Base-by-base conservation (phyloP, 345 rosid genomes). In the Eucalyptus pauciflora region DNA sequence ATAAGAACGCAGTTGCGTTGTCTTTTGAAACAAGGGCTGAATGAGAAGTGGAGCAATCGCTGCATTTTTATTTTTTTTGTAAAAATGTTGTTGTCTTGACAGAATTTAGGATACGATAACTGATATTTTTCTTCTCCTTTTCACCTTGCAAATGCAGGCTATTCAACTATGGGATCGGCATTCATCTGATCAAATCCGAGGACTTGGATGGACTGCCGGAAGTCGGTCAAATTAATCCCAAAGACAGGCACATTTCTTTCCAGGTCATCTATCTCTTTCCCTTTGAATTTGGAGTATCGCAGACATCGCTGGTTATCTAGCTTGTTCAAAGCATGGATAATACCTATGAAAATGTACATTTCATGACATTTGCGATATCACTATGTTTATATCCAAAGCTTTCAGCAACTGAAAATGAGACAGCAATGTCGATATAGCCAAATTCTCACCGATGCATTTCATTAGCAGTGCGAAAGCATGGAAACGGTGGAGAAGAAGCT, bases 211-310 rank as follows among this genome's bases (percentile, higher is more conserved):
- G 51, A 88, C 89, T 92, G 94, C 95, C 93, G 43, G 88, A 91
- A 90, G 91, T 89, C 80, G 87, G 90, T 24, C 50, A n/a, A 14
- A 96, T 96, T 51, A 93, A 95, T 87, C 96, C 96, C 48, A 96
- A 96, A 86, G 94, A 94, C 91, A 93, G 93, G 71, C 98, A 97
- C 90, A 91, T 97, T 86, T 96, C 99, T 83, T 97, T 97, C 92
- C 97, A 95, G 92, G 97, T 94, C 88, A 4, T 45, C 31, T 14
- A 56, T 48, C 27, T 41, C 15, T 56, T 56, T 58, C 12, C 29
- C 22, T 29, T 87, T n/a, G 62, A 33, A 17, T 51, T 41, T 22
- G 62, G 29, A 86, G 25, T 50, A 20, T 20, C 25, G 29, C 43
- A 76, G 27, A 76, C 83, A 12, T 76, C 43, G 46, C 27, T 76